Conservation (phyloP, 805 yeast species). For the Suhomyces emberorum region DNA sequence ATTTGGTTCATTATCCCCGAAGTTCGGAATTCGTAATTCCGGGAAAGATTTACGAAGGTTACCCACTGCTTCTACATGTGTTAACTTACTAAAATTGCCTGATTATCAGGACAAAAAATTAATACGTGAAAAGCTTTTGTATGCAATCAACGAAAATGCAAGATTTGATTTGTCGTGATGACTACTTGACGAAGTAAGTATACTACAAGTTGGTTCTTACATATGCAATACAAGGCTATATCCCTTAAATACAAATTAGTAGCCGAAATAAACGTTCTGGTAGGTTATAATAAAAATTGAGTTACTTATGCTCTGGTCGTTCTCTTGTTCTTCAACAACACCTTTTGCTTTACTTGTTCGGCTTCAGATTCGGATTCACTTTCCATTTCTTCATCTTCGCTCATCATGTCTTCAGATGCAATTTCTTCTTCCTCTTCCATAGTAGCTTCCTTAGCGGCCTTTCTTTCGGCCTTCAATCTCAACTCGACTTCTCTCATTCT, state of each 20-base stretch:
- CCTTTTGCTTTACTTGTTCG: conserved; percentile 50
- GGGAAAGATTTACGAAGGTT: conserved; percentile 56
- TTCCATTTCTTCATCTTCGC: conserved; percentile 43
- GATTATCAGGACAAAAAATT: conserved; percentile 66
- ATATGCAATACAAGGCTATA: neutral
- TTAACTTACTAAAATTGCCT: conserved; percentile 81
- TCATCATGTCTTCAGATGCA: conserved; percentile 37
- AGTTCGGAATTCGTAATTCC: conserved; percentile 73
- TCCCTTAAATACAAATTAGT: neutral
- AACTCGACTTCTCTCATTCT: conserved; percentile 92
- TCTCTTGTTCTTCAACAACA: conserved; percentile 63
- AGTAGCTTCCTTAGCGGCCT: conserved; percentile 54
- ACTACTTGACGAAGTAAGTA: neutral
- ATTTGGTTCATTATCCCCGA: conserved; percentile 59
- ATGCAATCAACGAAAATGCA: conserved; percentile 77
- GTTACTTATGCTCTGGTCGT: conserved; percentile 20
- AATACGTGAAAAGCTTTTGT: conserved; percentile 62
- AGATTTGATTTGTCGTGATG: conserved; percentile 65
- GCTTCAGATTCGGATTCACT: conserved; percentile 44
- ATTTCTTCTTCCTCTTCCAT: conserved; percentile 41
- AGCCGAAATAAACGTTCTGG: too few relatives aligned
- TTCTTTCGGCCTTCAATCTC: conserved; percentile 69
- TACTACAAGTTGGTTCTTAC: neutral
- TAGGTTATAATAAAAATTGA: neutral
- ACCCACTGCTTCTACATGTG: conserved; percentile 94